These are phyloP conservation scores for Monilinia aucupariae DNA, from an alignment of 2,329 filamentous ascomycete species.

Conservation along the genomic window DNA sequence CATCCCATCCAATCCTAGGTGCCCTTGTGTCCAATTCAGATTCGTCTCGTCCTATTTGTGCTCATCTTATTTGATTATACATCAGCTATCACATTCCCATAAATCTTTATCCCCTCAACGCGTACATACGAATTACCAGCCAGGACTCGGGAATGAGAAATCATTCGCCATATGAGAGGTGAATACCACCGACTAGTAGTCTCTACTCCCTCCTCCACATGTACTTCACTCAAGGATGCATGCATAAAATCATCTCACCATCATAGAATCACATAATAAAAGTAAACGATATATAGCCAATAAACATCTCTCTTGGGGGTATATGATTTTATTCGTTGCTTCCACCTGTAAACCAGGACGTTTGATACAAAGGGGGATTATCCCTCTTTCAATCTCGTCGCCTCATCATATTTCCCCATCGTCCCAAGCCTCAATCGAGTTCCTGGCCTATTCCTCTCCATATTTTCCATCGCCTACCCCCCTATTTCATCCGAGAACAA, in stretches of 20 bases:
- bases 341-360: background rate
- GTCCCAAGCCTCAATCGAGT: constrained; percentile 6
- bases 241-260: background rate
- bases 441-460: constrained; percentile 5
- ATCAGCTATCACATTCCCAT: too few species aligned
- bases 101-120: too few species aligned
- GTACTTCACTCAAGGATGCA: background rate
- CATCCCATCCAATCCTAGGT: too few species aligned
- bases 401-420: constrained; percentile 1
- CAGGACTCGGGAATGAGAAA: too few species aligned
- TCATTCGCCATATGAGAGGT: too few species aligned
- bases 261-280: background rate
- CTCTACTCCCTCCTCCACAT: background rate
- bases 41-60: too few species aligned
- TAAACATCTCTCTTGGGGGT: constrained; percentile 11
- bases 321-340: constrained; percentile 16
- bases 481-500: background rate
- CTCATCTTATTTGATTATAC: too few species aligned
- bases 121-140: too few species aligned
- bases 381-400: background rate
- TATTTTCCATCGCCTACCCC: background rate
- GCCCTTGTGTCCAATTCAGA: too few species aligned
- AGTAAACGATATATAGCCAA: constrained; percentile 4
- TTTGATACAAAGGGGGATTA: constrained; percentile 10
- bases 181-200: background rate